Evolutionary conservation across 2,329 filamentous ascomycete genomes (phyloP).

Genomic region (Coleophoma eucalyptorum): DNA sequence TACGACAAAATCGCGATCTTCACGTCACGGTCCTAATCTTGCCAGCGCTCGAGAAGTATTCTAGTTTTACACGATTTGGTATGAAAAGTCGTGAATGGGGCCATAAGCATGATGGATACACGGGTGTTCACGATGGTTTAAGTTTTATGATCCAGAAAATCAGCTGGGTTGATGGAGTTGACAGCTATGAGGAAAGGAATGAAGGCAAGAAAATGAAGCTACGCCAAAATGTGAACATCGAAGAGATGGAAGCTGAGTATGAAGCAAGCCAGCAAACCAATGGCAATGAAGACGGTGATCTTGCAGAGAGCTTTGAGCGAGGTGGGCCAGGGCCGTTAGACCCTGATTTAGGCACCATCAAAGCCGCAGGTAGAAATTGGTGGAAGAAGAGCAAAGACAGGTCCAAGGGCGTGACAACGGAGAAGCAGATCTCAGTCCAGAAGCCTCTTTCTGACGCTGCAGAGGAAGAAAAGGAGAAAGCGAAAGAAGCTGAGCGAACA

Average conservation of each 20-base stretch:
- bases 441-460: background rate
- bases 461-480: background rate
- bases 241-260: conserved; percentile 14
- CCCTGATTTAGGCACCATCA: conserved; percentile 10
- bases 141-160: conserved; percentile 82
- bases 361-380: conserved; percentile 19
- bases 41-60: conserved; percentile 74
- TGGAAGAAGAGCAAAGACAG: conserved; percentile 9
- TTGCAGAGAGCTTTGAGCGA: conserved; percentile 15
- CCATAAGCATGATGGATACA: conserved; percentile 38
- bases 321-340: conserved; percentile 4
- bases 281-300: conserved; percentile 1
- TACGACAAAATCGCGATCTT: conserved; percentile 69
- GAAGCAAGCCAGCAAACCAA: conserved; percentile 5
- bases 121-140: conserved; percentile 45
- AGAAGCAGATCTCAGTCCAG: background rate
- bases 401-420: background rate
- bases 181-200: conserved; percentile 38
- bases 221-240: conserved; percentile 9
- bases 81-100: conserved; percentile 80
- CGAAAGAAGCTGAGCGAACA: background rate
- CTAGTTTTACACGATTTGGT: conserved; percentile 71
- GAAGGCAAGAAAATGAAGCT: conserved; percentile 32
- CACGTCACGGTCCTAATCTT: conserved; percentile 85
- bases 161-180: conserved; percentile 79